Base-by-base conservation (phyloP, 208 protist species). In the Crithidia sp. region DNA sequence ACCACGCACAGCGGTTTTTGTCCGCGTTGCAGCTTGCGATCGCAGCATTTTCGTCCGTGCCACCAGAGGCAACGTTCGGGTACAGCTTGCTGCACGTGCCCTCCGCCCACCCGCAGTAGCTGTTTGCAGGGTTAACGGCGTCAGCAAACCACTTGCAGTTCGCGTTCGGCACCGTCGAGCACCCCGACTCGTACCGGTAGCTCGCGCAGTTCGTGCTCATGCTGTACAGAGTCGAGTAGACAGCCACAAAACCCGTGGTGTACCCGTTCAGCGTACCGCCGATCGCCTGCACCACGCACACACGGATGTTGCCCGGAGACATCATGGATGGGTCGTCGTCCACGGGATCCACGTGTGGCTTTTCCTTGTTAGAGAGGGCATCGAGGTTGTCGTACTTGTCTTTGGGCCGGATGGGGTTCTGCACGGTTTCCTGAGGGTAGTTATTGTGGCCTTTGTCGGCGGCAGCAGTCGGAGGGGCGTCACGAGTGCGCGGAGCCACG, bases 181-280 rank as follows among this genome's bases (percentile, higher is more conserved):
- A 94, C 4, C 67, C 63, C 3, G 37, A 71, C 64, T 78, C 37
- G 13, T 44, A 57, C 16, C 69, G 61, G 82, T 81, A 91, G 5
- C 41, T 10, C 14, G 77, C 77, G 76, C 91, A 96, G 67, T 92
- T 89, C 37, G 75, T 88, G 55, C 81, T 84, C 45, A 70, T 79
- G 43, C 77, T 71, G 79, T 87, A 93, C 19, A 94, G 53, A 8
- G 77, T 81, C 3, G 82, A 76, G 76, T 94, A 93, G 17, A 94
- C 85, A 49, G 69, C 82, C 45, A 96, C 89, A 43, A 92, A 94
- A 39, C 89, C 89, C 62, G 91, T 93, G 40, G 77, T 82, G 79
- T 87, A 91, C 41, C 91, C 91, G 71, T 89, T 88, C 45, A 95
- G 68, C 0, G 67, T 75, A 9, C 77, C 89, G 39, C 83, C 84